These are phyloP conservation scores for Trichothecium roseum DNA, from an alignment of 2,329 filamentous ascomycete species.

Conservation along the genomic window DNA sequence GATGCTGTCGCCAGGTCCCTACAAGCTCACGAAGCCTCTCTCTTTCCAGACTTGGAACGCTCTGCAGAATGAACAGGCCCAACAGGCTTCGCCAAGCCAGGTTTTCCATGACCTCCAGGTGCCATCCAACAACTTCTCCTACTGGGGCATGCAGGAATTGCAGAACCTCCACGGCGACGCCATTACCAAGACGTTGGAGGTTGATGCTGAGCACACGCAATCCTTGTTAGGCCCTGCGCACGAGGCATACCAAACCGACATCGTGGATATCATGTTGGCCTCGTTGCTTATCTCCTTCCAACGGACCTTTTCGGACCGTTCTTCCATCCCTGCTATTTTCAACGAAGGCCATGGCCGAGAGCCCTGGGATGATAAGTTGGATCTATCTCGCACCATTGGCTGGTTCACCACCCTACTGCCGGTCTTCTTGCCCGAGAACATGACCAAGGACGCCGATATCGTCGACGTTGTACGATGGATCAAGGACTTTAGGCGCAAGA, in stretches of 20 bases:
- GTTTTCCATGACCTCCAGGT: not conserved
- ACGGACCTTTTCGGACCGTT: conserved; percentile 20
- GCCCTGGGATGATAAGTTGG: conserved; percentile 14
- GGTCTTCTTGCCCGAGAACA: conserved; percentile 6
- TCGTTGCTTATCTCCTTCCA: conserved; percentile 22
- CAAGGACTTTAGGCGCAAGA: conserved; percentile 11
- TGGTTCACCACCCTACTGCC: conserved; percentile 33
- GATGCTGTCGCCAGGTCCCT: conserved; percentile 16
- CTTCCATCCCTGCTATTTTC: conserved; percentile 22
- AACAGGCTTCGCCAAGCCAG: not conserved
- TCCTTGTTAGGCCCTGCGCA: conserved; percentile 8
- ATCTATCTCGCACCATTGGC: conserved; percentile 29
- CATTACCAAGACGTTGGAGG: not conserved
- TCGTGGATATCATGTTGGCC: conserved; percentile 27
- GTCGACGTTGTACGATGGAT: conserved; percentile 10
- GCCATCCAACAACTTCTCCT: conserved; percentile 9
- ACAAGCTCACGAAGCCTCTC: conserved; percentile 9
- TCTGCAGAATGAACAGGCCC: conserved; percentile 19
- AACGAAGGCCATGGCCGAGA: conserved; percentile 32
- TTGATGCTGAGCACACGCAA: conserved; percentile 3
- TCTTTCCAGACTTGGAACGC: conserved; percentile 24
- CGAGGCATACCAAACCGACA: conserved; percentile 19
- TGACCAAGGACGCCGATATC: conserved; percentile 7
- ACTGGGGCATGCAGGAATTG: conserved; percentile 10
- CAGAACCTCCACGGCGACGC: conserved; percentile 7